Evolutionary conservation across 1,284 basidiomycete species (phyloP), one percentile per base, ranked within the genome.

Genomic region (Naganishia sp.): DNA sequence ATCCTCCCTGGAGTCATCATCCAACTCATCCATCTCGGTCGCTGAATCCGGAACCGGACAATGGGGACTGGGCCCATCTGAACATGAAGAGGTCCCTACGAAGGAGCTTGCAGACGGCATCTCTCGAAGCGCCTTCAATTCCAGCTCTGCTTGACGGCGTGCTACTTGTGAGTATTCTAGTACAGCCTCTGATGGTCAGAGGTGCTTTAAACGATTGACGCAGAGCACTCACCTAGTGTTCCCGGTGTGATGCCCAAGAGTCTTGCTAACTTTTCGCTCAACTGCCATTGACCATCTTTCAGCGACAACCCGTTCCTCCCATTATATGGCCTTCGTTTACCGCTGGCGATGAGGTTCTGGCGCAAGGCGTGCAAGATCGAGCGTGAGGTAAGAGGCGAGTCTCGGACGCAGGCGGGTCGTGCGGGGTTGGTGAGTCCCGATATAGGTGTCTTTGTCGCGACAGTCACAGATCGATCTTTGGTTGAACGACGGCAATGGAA

Each of bases 121-220:
- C 35, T 28, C 51, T 10, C 49, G 58, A 28, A 61, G 58, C 18
- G 42, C 31, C 13, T 18, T 35, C 6, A 61, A 10, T n/a, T 61
- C 58, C 5, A 51, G 28, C 18, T 54, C 52, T 10, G 65, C 65
- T 31, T 66, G 65, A 28, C 60, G 50, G 32, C 50, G 47, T 1
- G 65, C 65, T n/a, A 66, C 49, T 28, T 66, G 54, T 18, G 65
- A 57, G 41, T 66, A 66, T 7, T 60, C 65, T 66, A 28, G 35
- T 21, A 21, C 18, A 61, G 25, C 35, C 35, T 39, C 32, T 28
- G 28, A 28, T 28, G 28, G 1, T 28, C 11, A 13, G 23, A 39
- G 50, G 18, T n/a, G 39, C 11, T 18, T 25, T 21, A 11, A 5
- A 28, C 2, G 39, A 9, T 6, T 13, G 21, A 9, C 13, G 35